Conservation (phyloP, 768 basidiomycete species). For the Lactarius sanguifluus region DNA sequence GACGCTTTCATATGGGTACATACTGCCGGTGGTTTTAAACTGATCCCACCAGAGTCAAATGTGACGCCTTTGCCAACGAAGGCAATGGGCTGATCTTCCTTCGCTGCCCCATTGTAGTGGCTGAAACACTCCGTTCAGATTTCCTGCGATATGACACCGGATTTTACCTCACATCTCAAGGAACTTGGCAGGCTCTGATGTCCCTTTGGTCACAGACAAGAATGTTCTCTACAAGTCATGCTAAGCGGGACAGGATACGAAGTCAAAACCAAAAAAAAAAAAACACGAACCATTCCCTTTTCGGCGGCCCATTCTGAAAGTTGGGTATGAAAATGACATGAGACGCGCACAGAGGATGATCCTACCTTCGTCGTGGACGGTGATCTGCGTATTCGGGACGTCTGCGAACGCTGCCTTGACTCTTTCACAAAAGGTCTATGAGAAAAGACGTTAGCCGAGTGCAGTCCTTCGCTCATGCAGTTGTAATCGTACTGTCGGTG, state of each 20-base stretch:
- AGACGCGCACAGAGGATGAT: neutral
- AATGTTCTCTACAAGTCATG: conserved; percentile 59
- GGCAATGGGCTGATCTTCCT: conserved; percentile 59
- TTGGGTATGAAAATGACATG: neutral
- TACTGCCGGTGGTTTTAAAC: conserved; percentile 72
- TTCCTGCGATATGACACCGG: neutral
- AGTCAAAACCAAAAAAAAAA: neutral
- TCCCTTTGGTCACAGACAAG: conserved; percentile 83
- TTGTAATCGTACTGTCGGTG: conserved; percentile 59
- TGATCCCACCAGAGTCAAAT: conserved; percentile 88
- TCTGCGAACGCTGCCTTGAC: conserved; percentile 64
- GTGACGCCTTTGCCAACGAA: conserved; percentile 90
- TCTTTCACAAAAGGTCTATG: conserved; percentile 67
- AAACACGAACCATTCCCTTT: conserved; percentile 68
- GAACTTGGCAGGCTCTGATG: conserved; percentile 81
- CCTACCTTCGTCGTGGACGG: conserved; percentile 72
- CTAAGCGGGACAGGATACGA: neutral
- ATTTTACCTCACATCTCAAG: conserved; percentile 64
- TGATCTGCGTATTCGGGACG: conserved; percentile 64
- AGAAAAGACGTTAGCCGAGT: conserved; percentile 27
- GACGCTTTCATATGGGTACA: conserved; percentile 31
- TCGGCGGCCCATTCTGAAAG: conserved; percentile 73
- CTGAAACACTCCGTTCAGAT: conserved; percentile 38
- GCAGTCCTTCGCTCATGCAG: neutral
- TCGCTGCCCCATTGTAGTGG: conserved; percentile 75